Base-by-base conservation (phyloP, 2,329 filamentous ascomycete genomes). In the Colletotrichum liaoningense region DNA sequence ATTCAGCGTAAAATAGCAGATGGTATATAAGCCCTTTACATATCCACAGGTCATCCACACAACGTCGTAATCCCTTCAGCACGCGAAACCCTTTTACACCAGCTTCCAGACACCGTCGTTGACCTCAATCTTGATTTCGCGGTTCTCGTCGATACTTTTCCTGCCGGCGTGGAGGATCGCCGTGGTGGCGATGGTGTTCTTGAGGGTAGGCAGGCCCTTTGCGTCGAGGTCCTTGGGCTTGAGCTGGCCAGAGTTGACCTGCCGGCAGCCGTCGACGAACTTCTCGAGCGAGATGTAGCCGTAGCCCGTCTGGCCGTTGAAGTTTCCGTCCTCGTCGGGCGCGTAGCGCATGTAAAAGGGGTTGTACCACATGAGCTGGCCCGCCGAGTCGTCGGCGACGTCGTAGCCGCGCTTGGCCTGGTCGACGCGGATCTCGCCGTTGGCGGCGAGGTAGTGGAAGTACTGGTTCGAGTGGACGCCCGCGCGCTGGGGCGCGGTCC, bases 391-490 rank as follows among this genome's bases (percentile, higher is more conserved):
- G 76, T 95, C 93, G n/a, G 95, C 95, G 12, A 98, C 93, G 79
- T 98, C 95, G 84, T 98, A 98, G 60, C 95, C 95, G 67, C 95
- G 91, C 88, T 97, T 97, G 57, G 95, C 95, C 85, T 98, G 96
- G 86, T 98, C 94, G 79, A 97, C 90, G 73, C 94, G 91, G 78
- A 98, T 91, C 85, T 98, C 95, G 76, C 95, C 95, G 69, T 92
- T 90, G 73, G 90, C 89, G 3, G 91, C 95, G 85, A 98, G 93
- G 85, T 97, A 98, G 84, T 98, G 95, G 87, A 98, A 98, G 85
- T 98, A 97, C 85, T 98, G 95, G 83, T 97, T 97, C 1, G 93
- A 96, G 85, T 98, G 96, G n/a, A 98, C 95, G 63, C 96, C 95
- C 0, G 95, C 95, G 79, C 93, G 94, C 81, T 97, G 94, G 14